phyloP scores from a whole-genome alignment of 306 rosid species.

The Quillaja saponaria region DNA sequence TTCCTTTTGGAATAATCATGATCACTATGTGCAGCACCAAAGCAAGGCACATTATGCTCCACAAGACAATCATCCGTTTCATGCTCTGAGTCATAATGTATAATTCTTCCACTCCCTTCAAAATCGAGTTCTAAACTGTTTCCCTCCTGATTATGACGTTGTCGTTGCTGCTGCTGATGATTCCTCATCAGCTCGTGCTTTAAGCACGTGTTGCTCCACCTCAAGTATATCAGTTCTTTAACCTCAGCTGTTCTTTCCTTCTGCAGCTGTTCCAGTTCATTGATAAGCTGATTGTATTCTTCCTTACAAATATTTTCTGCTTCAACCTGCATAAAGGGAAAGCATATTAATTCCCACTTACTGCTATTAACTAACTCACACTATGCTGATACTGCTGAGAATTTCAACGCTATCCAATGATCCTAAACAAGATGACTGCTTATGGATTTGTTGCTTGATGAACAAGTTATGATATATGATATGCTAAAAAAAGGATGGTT shows the following conservation, averaged over 20 bases:
- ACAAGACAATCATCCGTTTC: conserved; percentile 33
- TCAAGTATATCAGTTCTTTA: conserved; percentile 41
- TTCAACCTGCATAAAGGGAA: conserved; percentile 42
- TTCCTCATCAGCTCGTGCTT: conserved; percentile 46
- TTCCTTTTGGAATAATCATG: conserved; percentile 33
- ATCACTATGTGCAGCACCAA: conserved; percentile 31
- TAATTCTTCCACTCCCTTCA: conserved; percentile 35
- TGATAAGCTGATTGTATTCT: conserved; percentile 38
- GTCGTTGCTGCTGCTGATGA: conserved; percentile 35
- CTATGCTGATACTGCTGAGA: too few species aligned
- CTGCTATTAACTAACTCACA: too few species aligned
- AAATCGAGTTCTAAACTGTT: conserved; percentile 17
- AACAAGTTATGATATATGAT: too few species aligned
- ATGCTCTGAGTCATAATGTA: conserved; percentile 38
- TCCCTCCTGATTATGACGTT: conserved; percentile 24
- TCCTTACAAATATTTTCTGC: conserved; percentile 39
- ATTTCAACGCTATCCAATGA: too few species aligned
- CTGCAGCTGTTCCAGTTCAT: conserved; percentile 50
- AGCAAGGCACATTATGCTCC: conserved; percentile 39
- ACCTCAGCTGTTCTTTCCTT: conserved; percentile 42
- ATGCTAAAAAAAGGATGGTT: not conserved
- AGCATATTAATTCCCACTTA: too few species aligned
- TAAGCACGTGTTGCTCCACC: conserved; percentile 56
- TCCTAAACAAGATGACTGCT: too few species aligned
- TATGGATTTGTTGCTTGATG: too few species aligned